Evolutionary conservation across 768 basidiomycete genomes (phyloP).

Genomic region (Psilocybe azurescens): DNA sequence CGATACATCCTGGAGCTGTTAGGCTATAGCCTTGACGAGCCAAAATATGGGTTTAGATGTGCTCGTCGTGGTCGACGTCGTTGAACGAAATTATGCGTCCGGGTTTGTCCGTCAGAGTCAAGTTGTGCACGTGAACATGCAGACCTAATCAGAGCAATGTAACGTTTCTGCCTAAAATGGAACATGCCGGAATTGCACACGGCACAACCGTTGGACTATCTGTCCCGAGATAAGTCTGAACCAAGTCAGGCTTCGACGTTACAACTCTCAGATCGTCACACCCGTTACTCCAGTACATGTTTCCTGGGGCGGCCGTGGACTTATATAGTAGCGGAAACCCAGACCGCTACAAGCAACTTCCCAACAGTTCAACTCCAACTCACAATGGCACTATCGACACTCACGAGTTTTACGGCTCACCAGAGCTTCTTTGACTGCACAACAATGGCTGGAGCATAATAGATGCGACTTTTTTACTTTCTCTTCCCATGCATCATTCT

Average conservation of each 20-base stretch:
- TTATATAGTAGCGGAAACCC: too few relatives aligned
- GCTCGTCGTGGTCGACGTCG: slow-evolving; percentile 22
- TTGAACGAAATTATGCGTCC: slow-evolving; percentile 33
- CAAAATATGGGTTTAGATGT: slow-evolving; percentile 14
- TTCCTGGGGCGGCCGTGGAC: too few relatives aligned
- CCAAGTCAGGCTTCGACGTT: too few relatives aligned
- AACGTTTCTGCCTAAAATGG: too few relatives aligned
- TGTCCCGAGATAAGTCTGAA: too few relatives aligned
- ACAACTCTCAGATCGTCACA: too few relatives aligned
- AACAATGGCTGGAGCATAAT: background rate
- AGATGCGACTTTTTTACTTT: background rate
- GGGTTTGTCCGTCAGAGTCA: slow-evolving; percentile 40
- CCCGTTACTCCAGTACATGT: too few relatives aligned
- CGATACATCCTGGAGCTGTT: slow-evolving; percentile 53
- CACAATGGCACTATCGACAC: background rate
- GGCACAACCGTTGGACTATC: too few relatives aligned
- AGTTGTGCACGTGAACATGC: slow-evolving; percentile 21
- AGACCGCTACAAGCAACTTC: too few relatives aligned
- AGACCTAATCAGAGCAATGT: background rate
- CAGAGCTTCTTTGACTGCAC: background rate
- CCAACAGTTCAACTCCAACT: too few relatives aligned
- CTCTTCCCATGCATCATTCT: background rate
- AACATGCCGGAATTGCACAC: too few relatives aligned
- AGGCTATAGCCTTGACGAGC: slow-evolving; percentile 26
- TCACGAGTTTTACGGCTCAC: background rate